A percentile compares a stretch with the other conserved stretches of the same genome.
These are phyloP conservation scores for Populus nigra DNA, from an alignment of 345 rosid genomes.

Conservation along the genomic window DNA sequence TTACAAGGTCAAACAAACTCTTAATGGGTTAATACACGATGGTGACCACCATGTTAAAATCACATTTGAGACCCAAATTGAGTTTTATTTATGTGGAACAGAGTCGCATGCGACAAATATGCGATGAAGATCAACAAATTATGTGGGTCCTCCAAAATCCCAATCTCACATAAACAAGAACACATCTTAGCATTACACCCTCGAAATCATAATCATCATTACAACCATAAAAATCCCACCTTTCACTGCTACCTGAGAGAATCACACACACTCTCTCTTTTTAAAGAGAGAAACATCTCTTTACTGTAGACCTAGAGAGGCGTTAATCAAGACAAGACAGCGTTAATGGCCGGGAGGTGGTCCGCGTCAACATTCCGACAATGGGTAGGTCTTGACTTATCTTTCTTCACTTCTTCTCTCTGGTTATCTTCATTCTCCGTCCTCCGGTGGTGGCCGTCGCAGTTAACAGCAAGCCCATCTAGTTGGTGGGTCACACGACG, in stretches of 20 bases:
- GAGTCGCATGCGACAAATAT: too few species aligned
- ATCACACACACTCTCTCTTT: neutral
- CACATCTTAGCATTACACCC: neutral
- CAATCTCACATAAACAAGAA: neutral
- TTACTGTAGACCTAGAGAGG: neutral
- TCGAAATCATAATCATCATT: neutral
- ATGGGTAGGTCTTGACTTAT: constrained; percentile 12
- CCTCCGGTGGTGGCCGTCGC: constrained; percentile 41
- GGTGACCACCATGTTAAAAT: too few species aligned
- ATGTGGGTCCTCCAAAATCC: neutral
- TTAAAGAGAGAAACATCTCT: neutral
- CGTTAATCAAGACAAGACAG: neutral
- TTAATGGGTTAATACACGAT: too few species aligned
- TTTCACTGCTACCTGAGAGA: neutral
- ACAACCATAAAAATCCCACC: neutral
- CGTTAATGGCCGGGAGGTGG: constrained; percentile 37
- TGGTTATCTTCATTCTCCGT: constrained; percentile 18
- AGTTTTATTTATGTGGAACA: too few species aligned
- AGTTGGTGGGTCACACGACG: constrained; percentile 22
- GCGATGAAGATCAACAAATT: neutral
- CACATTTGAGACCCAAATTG: too few species aligned
- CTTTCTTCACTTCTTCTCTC: constrained; percentile 6
- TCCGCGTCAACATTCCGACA: constrained; percentile 18
- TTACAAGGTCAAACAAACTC: too few species aligned
- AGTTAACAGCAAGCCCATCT: constrained; percentile 7